Evolutionary conservation across 352 stramenopile species (phyloP), one percentile per base, ranked within the genome.

Genomic region (Pythium monospermum): DNA sequence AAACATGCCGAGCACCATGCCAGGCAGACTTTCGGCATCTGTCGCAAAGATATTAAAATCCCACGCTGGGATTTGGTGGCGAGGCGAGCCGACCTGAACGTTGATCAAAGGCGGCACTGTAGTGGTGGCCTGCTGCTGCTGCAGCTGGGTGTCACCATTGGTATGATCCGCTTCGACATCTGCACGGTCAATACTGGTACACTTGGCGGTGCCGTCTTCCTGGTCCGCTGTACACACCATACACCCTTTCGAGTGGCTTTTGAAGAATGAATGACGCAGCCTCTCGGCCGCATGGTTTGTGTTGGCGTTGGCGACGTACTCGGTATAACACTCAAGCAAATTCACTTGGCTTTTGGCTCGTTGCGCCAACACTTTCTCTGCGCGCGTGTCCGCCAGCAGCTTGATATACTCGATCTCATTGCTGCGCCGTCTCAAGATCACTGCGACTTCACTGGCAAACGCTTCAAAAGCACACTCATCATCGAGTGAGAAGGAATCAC

Each of bases 381-480:
- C 69, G 33, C 74, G 66, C 2, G 83, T 92, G 33, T 92, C 86
- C 1, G 78, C 77, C 26, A 96, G 60, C 21, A 95, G 65, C 64
- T 91, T 94, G 38, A 96, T 88, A 61, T 95, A 91, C 41, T 91
- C 73, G 30, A 94, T 92, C 49, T 96, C 87, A 28, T 89, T 92
- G 40, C 64, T 83, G 30, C 86, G 73, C 33, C 83, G 76, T 12
- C 82, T 75, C 27, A 96, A 48, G 25, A 95, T 90, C 12, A 94
- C 76, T 2, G 87, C 85, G 26, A 95, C 86, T 59, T 94, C 79
- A 41, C 76, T 82, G 7, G 82, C 83, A 47, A 96, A 94, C 4
- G 75, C 81, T 66, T 93, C 70, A 51, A 96, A 87, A 0, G 83
- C 83, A 39, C 76, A 87, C 45, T 96, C 84, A 40, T 96, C 87